Conservation (phyloP, 768 basidiomycete species). For the Agrocybe pediades region DNA sequence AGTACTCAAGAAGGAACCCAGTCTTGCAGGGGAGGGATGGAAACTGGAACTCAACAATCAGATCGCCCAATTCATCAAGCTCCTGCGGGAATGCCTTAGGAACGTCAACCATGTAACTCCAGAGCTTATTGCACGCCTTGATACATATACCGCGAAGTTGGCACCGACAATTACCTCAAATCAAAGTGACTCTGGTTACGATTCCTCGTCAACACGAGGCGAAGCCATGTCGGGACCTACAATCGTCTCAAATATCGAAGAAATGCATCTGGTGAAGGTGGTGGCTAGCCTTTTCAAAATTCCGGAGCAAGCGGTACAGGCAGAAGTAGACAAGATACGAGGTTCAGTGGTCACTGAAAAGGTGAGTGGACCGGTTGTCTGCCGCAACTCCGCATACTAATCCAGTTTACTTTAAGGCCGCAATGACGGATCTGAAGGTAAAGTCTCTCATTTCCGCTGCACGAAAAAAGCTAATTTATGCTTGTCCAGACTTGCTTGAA, state of each 20-base stretch:
- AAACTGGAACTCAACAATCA: constrained; percentile 92
- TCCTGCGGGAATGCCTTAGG: constrained; percentile 80
- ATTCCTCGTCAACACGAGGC: constrained; percentile 59
- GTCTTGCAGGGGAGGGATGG: constrained; percentile 85
- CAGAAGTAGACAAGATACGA: constrained; percentile 72
- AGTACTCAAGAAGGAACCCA: constrained; percentile 87
- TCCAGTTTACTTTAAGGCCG: constrained; percentile 56
- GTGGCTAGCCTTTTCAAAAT: constrained; percentile 78
- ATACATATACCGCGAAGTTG: constrained; percentile 82
- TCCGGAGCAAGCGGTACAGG: constrained; percentile 63
- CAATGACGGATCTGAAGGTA: constrained; percentile 86
- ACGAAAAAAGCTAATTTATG: neutral
- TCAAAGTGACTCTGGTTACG: constrained; percentile 67
- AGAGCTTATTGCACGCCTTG: constrained; percentile 80
- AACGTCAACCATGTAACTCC: constrained; percentile 76
- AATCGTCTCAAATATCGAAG: constrained; percentile 51
- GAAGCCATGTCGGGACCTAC: constrained; percentile 47
- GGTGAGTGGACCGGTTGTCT: constrained; percentile 34
- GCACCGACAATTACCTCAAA: constrained; percentile 50
- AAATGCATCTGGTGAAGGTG: constrained; percentile 77
- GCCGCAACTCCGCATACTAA: constrained; percentile 1
- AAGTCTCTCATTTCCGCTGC: constrained; percentile 5
- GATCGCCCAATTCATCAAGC: constrained; percentile 83
- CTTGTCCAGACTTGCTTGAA: constrained; percentile 77
- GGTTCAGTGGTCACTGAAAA: constrained; percentile 72